Conservation (phyloP, 2,329 filamentous ascomycete species). For the Didymella pinodella region DNA sequence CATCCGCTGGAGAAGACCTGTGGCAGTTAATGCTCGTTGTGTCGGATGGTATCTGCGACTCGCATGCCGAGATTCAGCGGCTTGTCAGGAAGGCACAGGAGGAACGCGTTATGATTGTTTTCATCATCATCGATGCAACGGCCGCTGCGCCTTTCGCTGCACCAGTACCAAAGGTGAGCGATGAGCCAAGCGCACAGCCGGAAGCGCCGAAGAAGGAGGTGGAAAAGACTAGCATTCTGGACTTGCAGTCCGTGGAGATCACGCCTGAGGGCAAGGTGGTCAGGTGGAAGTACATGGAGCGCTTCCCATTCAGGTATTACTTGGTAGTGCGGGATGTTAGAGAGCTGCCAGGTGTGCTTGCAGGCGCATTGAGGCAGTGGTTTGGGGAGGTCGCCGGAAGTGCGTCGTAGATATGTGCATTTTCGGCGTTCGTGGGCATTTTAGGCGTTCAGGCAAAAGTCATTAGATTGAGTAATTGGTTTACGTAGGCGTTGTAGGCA, state of each 20-base stretch:
- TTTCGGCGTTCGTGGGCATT: neutral
- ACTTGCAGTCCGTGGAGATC: constrained; percentile 88
- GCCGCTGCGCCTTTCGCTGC: constrained; percentile 26
- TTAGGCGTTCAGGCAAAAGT: neutral
- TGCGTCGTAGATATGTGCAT: constrained; percentile 20
- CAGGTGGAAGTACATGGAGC: constrained; percentile 91
- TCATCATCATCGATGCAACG: constrained; percentile 86
- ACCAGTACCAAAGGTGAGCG: constrained; percentile 10
- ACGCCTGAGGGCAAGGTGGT: constrained; percentile 73
- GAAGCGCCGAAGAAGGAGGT: constrained; percentile 52
- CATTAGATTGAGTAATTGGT: neutral
- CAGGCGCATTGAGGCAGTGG: constrained; percentile 91
- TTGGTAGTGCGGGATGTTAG: constrained; percentile 90
- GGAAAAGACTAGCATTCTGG: constrained; percentile 75
- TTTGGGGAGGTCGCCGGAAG: constrained; percentile 75
- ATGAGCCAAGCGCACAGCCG: constrained; percentile 18
- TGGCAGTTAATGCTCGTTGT: constrained; percentile 97
- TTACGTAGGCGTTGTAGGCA: neutral
- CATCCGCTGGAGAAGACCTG: constrained; percentile 68
- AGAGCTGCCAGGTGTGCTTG: constrained; percentile 88
- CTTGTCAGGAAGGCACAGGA: constrained; percentile 88
- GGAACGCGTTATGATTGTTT: constrained; percentile 96
- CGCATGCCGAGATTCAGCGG: constrained; percentile 82
- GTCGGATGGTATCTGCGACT: constrained; percentile 91
- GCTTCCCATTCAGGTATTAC: constrained; percentile 97